Evolutionary conservation across 225 moss, liverwort and hornwort species (phyloP), one percentile per base, ranked within the genome.

Genomic region (Bryum argenteum): DNA sequence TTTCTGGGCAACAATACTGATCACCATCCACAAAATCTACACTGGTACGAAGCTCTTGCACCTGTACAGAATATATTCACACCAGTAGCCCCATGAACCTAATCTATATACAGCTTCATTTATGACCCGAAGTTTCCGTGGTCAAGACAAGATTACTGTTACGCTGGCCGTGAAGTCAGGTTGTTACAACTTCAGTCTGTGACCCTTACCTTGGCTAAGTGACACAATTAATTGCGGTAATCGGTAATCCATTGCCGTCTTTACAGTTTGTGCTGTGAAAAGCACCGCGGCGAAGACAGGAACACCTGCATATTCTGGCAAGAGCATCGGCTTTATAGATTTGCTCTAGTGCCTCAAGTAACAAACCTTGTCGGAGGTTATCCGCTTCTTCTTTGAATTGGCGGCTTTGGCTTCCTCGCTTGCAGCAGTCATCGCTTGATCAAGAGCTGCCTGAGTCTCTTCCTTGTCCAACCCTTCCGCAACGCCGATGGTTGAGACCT

Each of bases 401-500:
- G 88, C 89, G 37, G 74, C 73, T 78, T 85, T 80, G 13, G 95
- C 91, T 76, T 91, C 91, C 72, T 88, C 79, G 39, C 91, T 88
- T 54, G 93, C 91, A 73, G 74, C 83, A 56, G 70, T 75, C 86
- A 95, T 89, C 28, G 76, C 92, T 74, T 88, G 76, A 77, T 88
- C 87, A 37, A 93, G 91, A 69, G 91, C 89, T 61, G 79, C 83
- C 58, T 73, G 89, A 23, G 91, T 88, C 79, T 71, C 80, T 47
- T 71, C 72, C 58, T 83, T 80, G 65, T 93, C 91, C 51, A 68
- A 71, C 59, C 93, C 95, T 85, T 93, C 90, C 20, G 93, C 91
- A 55, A 93, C 81, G 76, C 95, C 95, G 45, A 91, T 78, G n/a
- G 87, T 95, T 53, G 88, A 91, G 53, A 95, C 85, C 76, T 88